Base-by-base conservation (phyloP, 495 filamentous ascomycete species). In the Penicillium mononematosum region DNA sequence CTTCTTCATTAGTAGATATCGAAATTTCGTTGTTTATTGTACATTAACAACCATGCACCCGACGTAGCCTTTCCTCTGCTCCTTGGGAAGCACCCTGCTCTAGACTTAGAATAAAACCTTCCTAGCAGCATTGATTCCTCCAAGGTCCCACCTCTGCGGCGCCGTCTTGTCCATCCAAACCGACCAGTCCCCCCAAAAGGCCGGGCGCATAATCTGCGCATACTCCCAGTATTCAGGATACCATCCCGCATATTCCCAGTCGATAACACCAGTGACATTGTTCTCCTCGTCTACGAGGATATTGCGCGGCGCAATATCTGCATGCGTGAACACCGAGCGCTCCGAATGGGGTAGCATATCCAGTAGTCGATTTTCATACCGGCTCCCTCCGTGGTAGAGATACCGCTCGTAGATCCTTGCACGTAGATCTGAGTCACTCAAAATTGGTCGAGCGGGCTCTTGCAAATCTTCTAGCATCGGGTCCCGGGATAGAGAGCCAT, bases 221-320 rank as follows among this genome's bases (percentile, higher is more conserved):
- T 75, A 79, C 63, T 81, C 79, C 78, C 75, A 81, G 55, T 78
- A 79, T 3, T 76, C 75, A 3, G 78, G 74, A 63, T 74, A 79
- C 77, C 77, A 80, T 3, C 77, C 77, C 27, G 75, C 68, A 24
- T 16, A 60, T 63, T 81, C 76, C 78, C 77, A 79, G 54, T 78
- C 76, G 0, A 81, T 47, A 31, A 82, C 56, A 12, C 65, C 77
- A 0, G 66, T 74, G 50, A 80, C 68, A 8, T 50, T 62, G 20
- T 63, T 54, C 29, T 59, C 27, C 29, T 71, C 58, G 56, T 78
- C 66, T 1, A 80, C 66, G 51, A 79, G 61, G 25, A 81, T 70
- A 63, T 70, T 70, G 2, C 68, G 61, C 22, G 66, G 60, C 27
- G 69, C 62, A 47, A 70, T 61, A 54, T 70, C 66, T 0, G 32